phyloP scores from a whole-genome alignment of 495 filamentous ascomycete genomes.

The Penicillium salamii region DNA sequence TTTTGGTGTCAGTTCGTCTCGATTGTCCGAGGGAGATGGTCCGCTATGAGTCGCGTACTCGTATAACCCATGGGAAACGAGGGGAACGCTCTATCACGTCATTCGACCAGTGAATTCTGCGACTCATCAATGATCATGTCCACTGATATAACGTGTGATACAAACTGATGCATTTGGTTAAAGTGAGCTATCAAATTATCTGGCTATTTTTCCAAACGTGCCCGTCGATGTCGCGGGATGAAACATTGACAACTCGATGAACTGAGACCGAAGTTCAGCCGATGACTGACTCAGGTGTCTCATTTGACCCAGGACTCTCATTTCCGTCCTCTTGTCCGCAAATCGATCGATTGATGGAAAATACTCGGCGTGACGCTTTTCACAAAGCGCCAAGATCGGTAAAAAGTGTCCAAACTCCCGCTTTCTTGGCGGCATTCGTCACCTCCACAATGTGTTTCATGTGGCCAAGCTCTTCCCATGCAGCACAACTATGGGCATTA shows the following conservation, averaged over 20 bases:
- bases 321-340: not conserved
- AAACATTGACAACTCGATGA: too few species aligned
- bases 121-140: not conserved
- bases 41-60: not conserved
- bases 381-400: slow-evolving; percentile 10
- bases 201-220: not conserved
- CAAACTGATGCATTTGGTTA: too few species aligned
- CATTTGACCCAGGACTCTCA: too few species aligned
- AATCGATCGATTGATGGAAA: slow-evolving; percentile 9
- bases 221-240: too few species aligned
- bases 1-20: not conserved
- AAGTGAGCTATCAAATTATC: too few species aligned
- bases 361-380: not conserved
- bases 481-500: not conserved
- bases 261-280: too few species aligned
- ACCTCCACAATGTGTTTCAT: not conserved
- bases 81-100: not conserved
- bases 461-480: slow-evolving; percentile 7
- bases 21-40: not conserved
- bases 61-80: too few species aligned
- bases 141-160: too few species aligned
- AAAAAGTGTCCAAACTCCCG: slow-evolving; percentile 1
- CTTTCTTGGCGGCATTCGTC: slow-evolving; percentile 5
- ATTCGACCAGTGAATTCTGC: not conserved
- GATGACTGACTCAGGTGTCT: too few species aligned